Evolutionary conservation across 306 rosid species (phyloP), one percentile per base, ranked within the genome.

Genomic region (Alnus rubra): DNA sequence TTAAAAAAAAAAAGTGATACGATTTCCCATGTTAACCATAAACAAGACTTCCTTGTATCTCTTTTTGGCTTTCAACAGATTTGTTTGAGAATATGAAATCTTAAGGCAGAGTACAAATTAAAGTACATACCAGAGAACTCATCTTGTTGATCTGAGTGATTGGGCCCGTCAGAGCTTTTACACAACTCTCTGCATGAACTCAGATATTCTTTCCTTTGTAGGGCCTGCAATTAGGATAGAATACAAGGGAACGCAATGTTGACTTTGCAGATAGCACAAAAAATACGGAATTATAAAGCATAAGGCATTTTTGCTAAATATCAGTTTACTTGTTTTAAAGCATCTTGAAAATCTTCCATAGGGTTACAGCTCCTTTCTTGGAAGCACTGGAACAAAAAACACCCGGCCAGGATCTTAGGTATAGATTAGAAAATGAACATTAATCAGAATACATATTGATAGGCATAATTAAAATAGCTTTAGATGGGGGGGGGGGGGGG

Each of bases 291-390:
- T 70, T 65, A 42, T 33, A 47, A 76, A 83, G 69, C 62, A 80
- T 81, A 45, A 8, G 8, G 35, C 51, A 65, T 37, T 10, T 52
- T 44, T 39, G 56, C 35, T 58, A 45, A 60, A 65, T 30, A 52
- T 58, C 69, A 79, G 64, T 86, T 60, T 82, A 88, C 91, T 73
- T 88, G 86, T 83, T 88, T 75, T 80, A 88, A 80, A 80, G 91
- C 91, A n/a, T 72, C 86, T 84, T 90, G 94, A 83, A 88, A 90
- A 78, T 88, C 91, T 74, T 81, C 60, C 53, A 87, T 79, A 30
- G 94, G 85, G 85, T 90, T 86, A 74, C 80, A 75, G 75, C 91
- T 84, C 79, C 89, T 82, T 78, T 88, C 90, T 80, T 88, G 82
- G 69, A 86, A 90, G 85, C 77, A 82, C 93, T 90, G 88, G 75